Base-by-base conservation (phyloP, 75 land plant species). In the Pinus taeda region DNA sequence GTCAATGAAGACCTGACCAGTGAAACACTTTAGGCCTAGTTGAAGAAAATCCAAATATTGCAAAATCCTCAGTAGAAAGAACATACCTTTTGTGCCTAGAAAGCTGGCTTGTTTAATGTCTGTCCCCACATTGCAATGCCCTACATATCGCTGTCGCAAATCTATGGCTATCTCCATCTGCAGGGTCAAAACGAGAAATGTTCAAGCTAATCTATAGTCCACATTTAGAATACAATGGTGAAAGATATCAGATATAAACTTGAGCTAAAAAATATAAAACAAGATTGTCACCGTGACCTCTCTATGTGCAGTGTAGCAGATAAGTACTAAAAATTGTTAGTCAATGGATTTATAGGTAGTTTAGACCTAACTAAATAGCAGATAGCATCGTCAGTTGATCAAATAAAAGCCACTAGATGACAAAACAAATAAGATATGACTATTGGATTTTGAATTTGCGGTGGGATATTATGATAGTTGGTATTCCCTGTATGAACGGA, bases 51-150 rank as follows among this genome's bases (percentile, higher is more conserved):
- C 8, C 8, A 1, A 45, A 0, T 1, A 45, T 45, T 7, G 6
- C 8, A 45, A 45, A 45, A 45, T 6, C 53, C 53, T 7, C 0
- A 45, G 53, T 45, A 6, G 53, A 7, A 45, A 45, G 53, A 45
- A 45, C 53, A 45, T 57, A 97, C 99, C 99, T 91, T 75, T 80
- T 75, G 86, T 87, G 21, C 99, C 99, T 72, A 97, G 90, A 87
- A 97, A 97, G 82, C 91, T 97, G 21, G 99, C 98, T 77, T 97
- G 99, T 64, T 97, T 97, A 30, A 97, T 97, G 59, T 97, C 99
- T 74, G 99, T 97, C 29, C 99, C 99, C 21, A 93, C 81, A 85
- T 97, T 97, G 87, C 99, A 97, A 71, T 97, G 99, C 24, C 99
- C 99, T 60, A 93, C 92, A 86, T 93, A 97, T 77, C 99, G 92